These are phyloP conservation scores for Phlebopus sp. DNA, from an alignment of 1,284 basidiomycete genomes.

Conservation along the genomic window DNA sequence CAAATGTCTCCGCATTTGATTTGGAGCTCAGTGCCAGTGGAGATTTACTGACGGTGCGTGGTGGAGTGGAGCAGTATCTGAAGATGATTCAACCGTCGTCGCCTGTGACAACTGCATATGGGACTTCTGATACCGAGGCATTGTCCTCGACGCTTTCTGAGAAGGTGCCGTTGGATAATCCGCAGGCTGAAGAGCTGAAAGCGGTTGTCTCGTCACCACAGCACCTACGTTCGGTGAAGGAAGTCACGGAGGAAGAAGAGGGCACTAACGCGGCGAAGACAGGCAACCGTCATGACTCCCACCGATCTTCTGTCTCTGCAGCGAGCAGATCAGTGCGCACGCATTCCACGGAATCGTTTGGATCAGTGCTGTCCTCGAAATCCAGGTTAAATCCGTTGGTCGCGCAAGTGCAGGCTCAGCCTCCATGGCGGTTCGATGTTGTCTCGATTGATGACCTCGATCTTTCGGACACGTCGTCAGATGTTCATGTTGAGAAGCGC, in stretches of 20 bases:
- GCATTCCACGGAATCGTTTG: conserved; percentile 59
- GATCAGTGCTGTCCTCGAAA: conserved; percentile 36
- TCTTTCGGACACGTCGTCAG: conserved; percentile 68
- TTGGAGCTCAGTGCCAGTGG: conserved; percentile 56
- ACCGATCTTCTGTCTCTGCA: conserved; percentile 22
- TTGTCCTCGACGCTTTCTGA: not conserved
- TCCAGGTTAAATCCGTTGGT: conserved; percentile 39
- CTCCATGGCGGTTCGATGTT: conserved; percentile 60
- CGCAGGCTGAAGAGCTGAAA: conserved; percentile 8
- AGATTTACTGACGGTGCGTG: conserved; percentile 57
- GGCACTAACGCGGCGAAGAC: conserved; percentile 12
- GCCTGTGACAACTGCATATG: conserved; percentile 6
- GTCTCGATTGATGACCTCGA: conserved; percentile 75
- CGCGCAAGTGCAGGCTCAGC: conserved; percentile 32
- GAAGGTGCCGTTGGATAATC: not conserved
- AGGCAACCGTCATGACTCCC: conserved; percentile 15
- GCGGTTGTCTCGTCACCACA: conserved; percentile 12
- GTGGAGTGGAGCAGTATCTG: conserved; percentile 64
- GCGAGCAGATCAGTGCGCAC: conserved; percentile 24
- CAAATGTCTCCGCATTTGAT: conserved; percentile 66
- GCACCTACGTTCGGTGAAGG: conserved; percentile 30
- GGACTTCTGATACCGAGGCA: not conserved
- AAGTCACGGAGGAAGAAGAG: conserved; percentile 32
- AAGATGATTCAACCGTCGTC: conserved; percentile 50
- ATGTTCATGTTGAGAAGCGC: conserved; percentile 25